Base-by-base conservation (phyloP, 2,329 filamentous ascomycete species). In the Aspergillus sp. region DNA sequence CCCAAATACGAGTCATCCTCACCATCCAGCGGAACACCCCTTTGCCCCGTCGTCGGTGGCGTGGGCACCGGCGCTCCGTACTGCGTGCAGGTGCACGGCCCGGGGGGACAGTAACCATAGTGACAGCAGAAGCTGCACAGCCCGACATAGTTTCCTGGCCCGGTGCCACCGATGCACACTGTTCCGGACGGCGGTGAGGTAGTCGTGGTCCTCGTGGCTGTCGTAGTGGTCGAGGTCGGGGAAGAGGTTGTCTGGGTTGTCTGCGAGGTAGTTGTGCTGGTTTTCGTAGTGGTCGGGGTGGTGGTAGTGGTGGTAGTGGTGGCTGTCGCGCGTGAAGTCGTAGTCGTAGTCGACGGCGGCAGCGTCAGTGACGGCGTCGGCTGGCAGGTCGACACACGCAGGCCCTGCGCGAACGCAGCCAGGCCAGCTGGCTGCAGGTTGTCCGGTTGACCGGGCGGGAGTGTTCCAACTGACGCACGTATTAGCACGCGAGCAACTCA, bases 1-100 rank as follows among this genome's bases (percentile, higher is more conserved):
- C 75, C 76, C 36, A 69, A 55, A 54, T 79, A 80, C 1, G 65
- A 62, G 3, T 70, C 65, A 35, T 64, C 63, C 41, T 65, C 57
- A 1, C 55, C 53, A 2, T 50, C 7, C 7, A 64, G 55, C n/a
- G 64, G 62, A 1, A 55, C 3, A 1, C 65, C 62, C 26, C 51
- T 53, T 7, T 47, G 49, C 4, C 61, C 64, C 1, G 60, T 64
- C 3, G 50, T 53, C 1, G 65, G 65, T 3, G 66, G 66, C 2
- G 56, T 47, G 8, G 60, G 54, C 1, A 64, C 54, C 8, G 60
- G 54, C 2, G 51, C 46, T 1, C 66, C 66, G 30, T 53, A 62
- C 10, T 48, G 19, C 4, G 60, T 68, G 47, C 66, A 69, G n/a
- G 57, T 67, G 32, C 66, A 69, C 9, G 65, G 63, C 0, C 65